Conservation (phyloP, 2,329 filamentous ascomycete genomes). For the Pyrenophora tritici-repentis region DNA sequence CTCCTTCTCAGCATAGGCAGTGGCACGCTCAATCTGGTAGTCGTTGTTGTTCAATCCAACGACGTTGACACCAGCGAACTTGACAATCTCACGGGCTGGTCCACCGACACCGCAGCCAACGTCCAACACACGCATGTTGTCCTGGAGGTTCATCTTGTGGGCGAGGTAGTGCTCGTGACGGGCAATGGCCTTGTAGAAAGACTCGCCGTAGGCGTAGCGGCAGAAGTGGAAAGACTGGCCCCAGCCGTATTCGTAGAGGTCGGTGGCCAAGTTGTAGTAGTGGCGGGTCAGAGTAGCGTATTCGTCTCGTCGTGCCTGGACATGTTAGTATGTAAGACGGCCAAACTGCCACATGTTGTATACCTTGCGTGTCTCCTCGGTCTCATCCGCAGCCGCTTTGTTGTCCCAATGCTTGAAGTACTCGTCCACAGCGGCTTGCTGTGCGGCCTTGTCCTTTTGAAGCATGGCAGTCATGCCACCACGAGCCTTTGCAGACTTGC, state of each 20-base stretch:
- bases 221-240: slow-evolving; percentile 97
- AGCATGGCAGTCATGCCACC: slow-evolving; percentile 85
- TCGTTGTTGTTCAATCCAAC: slow-evolving; percentile 98
- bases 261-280: slow-evolving; percentile 97
- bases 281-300: slow-evolving; percentile 94
- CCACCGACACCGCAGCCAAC: slow-evolving; percentile 97
- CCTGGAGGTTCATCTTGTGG: slow-evolving; percentile 81
- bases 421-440: slow-evolving; percentile 82
- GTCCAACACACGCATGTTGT: slow-evolving; percentile 88
- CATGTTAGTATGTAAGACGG: slow-evolving; percentile 22
- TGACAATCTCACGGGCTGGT: slow-evolving; percentile 92
- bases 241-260: slow-evolving; percentile 97
- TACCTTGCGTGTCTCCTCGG: slow-evolving; percentile 78
- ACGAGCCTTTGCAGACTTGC: slow-evolving; percentile 67
- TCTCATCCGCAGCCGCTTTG: slow-evolving; percentile 79
- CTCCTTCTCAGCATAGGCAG: slow-evolving; percentile 79
- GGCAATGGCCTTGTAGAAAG: slow-evolving; percentile 88
- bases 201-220: slow-evolving; percentile 84
- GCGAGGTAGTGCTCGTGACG: slow-evolving; percentile 98
- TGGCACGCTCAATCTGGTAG: slow-evolving; percentile 97
- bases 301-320: slow-evolving; percentile 79
- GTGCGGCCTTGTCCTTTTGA: slow-evolving; percentile 76
- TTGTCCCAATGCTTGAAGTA: slow-evolving; percentile 98
- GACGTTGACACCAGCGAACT: slow-evolving; percentile 88
- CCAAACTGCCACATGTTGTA: slow-evolving; percentile 5